Evolutionary conservation across 2,329 filamentous ascomycete species (phyloP), one percentile per base, ranked within the genome.

Genomic region (Penicillium sp.): DNA sequence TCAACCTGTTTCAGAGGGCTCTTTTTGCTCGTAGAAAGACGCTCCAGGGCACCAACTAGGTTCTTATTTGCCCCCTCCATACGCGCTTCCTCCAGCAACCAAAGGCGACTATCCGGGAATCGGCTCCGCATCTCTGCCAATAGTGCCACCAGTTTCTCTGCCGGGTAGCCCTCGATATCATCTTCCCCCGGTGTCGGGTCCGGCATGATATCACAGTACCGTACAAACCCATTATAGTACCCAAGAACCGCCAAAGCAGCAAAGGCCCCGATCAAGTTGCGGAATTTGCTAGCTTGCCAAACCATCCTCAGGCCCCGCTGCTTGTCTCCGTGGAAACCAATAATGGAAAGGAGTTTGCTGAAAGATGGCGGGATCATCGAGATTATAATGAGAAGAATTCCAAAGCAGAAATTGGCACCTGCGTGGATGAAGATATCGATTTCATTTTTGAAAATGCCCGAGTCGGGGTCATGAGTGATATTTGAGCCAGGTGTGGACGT

Each of bases 341-440:
- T 89, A 41, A 97, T 88, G 56, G 88, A 90, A 4, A 97, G 81
- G 1, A 99, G 82, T 53, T 86, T 89, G n/a, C 85, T 88, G 72
- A 97, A 96, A 0, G 92, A 85, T 0, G 94, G 94, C 0, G 94
- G 95, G 0, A 97, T 86, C 77, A 97, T 89, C 12, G 91, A 95
- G n/a, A 97, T 86, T 51, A 97, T 81, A 1, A 97, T 81, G 14
- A 95, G 82, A 1, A 97, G 77, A 29, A 95, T 82, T 3, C 94
- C 94, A 66, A 92, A 97, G 73, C 92, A 96, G 73, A 97, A 88
- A 69, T 89, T 94, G 5, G 87, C 85, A 9, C 92, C 93, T 0
- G 90, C 92, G 71, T 96, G 91, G 35, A 97, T 87, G 69, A 97
- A 99, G 22, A 88, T 76, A 71, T 97, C 93, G 18, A 93, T 84